These are phyloP conservation scores for Cyclotella sp. DNA, from an alignment of 108 stramenopile genomes.

Conservation along the genomic window DNA sequence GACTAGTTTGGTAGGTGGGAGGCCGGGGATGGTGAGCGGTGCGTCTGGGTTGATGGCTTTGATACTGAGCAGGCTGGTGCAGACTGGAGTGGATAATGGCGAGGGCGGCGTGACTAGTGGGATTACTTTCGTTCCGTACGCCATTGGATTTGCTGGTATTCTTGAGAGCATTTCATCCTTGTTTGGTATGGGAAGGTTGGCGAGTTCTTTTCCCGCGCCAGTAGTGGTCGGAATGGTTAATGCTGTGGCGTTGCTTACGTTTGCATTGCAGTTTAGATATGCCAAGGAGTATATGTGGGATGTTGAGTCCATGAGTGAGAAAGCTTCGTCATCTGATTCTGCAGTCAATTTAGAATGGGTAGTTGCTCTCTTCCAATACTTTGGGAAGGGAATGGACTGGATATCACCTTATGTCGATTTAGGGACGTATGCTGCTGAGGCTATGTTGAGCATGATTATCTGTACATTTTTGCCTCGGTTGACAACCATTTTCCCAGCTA, in stretches of 20 bases:
- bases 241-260: conserved; percentile 55
- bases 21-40: conserved; percentile 67
- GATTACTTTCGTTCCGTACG: conserved; percentile 57
- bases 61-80: conserved; percentile 36
- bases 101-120: conserved; percentile 26
- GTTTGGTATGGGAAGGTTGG: conserved; percentile 48
- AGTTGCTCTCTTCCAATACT: conserved; percentile 36
- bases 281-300: conserved; percentile 47
- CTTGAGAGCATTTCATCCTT: conserved; percentile 50
- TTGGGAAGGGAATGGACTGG: conserved; percentile 45
- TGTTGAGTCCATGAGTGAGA: conserved; percentile 22
- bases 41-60: conserved; percentile 52
- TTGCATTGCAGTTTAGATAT: conserved; percentile 54
- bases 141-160: conserved; percentile 56
- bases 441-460: conserved; percentile 20
- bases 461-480: conserved; percentile 37
- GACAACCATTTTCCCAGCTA: conserved; percentile 48
- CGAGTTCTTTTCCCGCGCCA: conserved; percentile 50
- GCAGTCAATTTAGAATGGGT: conserved; percentile 36
- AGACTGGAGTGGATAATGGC: conserved; percentile 4
- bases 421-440: conserved; percentile 31
- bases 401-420: conserved; percentile 34
- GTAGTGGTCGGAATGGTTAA: conserved; percentile 69
- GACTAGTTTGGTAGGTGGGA: conserved; percentile 60
- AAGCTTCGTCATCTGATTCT: conserved; percentile 15